These are phyloP conservation scores for Pseudonitzschia pungens DNA, from an alignment of 108 stramenopile genomes.

Conservation along the genomic window DNA sequence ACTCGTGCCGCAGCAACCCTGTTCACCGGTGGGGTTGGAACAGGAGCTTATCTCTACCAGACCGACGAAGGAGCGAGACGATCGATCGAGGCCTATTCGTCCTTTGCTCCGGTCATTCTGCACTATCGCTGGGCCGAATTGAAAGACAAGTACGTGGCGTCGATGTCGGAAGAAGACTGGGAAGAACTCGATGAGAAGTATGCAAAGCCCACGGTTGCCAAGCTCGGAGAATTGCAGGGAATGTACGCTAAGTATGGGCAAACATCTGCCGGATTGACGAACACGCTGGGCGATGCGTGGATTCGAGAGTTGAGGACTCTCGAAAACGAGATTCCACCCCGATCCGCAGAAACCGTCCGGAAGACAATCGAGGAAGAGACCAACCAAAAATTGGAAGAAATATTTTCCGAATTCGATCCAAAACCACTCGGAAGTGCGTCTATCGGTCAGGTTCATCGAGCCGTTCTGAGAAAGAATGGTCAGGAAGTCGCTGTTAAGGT, in stretches of 20 bases:
- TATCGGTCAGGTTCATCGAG: constrained; percentile 97
- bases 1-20: neutral
- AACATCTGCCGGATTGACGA: constrained; percentile 41
- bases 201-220: constrained; percentile 26
- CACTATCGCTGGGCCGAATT: constrained; percentile 38
- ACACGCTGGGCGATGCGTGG: constrained; percentile 40
- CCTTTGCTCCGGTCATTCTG: constrained; percentile 39
- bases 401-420: constrained; percentile 82
- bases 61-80: constrained; percentile 40
- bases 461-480: constrained; percentile 45
- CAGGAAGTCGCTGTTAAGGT: constrained; percentile 91
- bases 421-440: constrained; percentile 92
- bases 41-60: constrained; percentile 25
- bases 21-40: constrained; percentile 12
- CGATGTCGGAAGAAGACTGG: constrained; percentile 32
- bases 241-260: constrained; percentile 48
- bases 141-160: constrained; percentile 1
- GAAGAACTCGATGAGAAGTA: constrained; percentile 33
- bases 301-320: constrained; percentile 60
- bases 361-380: constrained; percentile 59
- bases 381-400: constrained; percentile 49
- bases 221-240: constrained; percentile 31
- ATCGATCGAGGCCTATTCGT: constrained; percentile 30
- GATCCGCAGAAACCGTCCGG: constrained; percentile 51
- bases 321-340: constrained; percentile 79